Conservation (phyloP, 805 yeast species). For the Yamadazyma tumulicola region DNA sequence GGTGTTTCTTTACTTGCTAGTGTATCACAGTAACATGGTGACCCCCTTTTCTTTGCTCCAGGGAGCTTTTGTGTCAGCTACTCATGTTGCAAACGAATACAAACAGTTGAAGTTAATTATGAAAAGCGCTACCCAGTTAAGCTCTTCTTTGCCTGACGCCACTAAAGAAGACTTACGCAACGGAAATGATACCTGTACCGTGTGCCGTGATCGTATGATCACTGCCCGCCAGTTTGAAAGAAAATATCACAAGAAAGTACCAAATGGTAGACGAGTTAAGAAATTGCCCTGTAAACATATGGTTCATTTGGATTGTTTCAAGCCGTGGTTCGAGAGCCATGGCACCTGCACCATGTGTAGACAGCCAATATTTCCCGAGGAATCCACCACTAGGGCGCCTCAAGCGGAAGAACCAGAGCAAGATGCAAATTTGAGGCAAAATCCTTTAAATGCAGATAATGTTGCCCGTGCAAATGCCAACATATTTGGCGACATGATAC, state of each 20-base stretch:
- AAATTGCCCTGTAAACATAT: constrained; percentile 82
- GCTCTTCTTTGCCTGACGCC: constrained; percentile 61
- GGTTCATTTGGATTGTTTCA: constrained; percentile 83
- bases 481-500: too few species aligned
- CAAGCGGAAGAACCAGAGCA: background rate
- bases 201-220: constrained; percentile 88
- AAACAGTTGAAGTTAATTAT: constrained; percentile 47
- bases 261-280: constrained; percentile 57
- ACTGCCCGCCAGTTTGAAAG: constrained; percentile 36
- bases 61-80: constrained; percentile 42
- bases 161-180: constrained; percentile 52
- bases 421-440: too few species aligned
- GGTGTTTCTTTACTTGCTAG: constrained; percentile 32
- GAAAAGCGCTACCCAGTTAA: constrained; percentile 60
- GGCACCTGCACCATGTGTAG: constrained; percentile 94
- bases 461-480: too few species aligned
- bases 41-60: constrained; percentile 40
- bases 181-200: constrained; percentile 69
- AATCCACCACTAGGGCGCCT: background rate
- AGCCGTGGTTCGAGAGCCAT: constrained; percentile 89
- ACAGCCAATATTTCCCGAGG: constrained; percentile 48
- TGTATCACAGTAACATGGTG: constrained; percentile 26
- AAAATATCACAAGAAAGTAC: constrained; percentile 17
- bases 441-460: too few species aligned
- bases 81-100: constrained; percentile 26